Percentiles rank a stretch among this genome's conserved stretches.
These are phyloP conservation scores for Claviceps fusiformis DNA, from an alignment of 2,329 filamentous ascomycete species.

Conservation along the genomic window DNA sequence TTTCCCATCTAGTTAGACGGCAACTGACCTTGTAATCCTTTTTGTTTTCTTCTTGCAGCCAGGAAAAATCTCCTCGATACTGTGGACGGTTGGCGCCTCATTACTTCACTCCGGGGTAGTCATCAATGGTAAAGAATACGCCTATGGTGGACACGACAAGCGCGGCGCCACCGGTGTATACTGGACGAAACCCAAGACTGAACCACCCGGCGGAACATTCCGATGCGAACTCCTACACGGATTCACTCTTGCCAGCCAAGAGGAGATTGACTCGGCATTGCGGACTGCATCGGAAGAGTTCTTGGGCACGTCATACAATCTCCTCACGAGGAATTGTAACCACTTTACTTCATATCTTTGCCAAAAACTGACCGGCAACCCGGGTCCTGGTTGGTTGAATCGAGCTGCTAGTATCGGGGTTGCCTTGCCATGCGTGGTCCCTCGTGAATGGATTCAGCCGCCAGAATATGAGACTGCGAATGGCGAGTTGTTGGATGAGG, in stretches of 20 bases:
- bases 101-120: constrained; percentile 75
- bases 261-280: constrained; percentile 60
- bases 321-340: constrained; percentile 77
- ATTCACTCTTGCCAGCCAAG: constrained; percentile 54
- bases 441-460: constrained; percentile 67
- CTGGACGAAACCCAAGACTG: constrained; percentile 59
- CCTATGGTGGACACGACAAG: constrained; percentile 69
- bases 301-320: constrained; percentile 63
- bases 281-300: constrained; percentile 58
- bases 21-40: background rate
- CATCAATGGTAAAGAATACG: constrained; percentile 69
- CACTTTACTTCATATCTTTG: constrained; percentile 74
- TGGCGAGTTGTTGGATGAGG: constrained; percentile 51
- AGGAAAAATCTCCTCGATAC: constrained; percentile 57
- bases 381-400: constrained; percentile 66
- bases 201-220: constrained; percentile 68
- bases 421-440: constrained; percentile 69
- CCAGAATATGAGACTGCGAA: constrained; percentile 64
- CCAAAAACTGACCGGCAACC: constrained; percentile 54
- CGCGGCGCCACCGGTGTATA: constrained; percentile 65
- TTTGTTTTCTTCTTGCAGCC: constrained; percentile 32
- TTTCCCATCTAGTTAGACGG: background rate
- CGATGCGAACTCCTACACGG: constrained; percentile 63
- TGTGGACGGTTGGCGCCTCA: constrained; percentile 66
- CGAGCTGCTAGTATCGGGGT: constrained; percentile 73